phyloP scores from a whole-genome alignment of 768 basidiomycete genomes.

The Russula foetens region DNA sequence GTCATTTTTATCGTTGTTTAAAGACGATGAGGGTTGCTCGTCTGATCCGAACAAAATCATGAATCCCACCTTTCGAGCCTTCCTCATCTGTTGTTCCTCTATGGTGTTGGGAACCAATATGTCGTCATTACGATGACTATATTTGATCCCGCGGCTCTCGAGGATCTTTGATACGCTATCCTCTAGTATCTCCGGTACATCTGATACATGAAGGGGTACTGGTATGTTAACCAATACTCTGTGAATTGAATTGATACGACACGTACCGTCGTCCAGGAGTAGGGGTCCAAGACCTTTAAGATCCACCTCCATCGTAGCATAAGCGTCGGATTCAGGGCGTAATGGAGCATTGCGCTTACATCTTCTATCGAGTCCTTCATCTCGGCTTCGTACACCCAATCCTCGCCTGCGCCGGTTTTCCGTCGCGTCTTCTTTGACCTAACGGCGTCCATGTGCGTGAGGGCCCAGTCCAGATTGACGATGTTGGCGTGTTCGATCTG shows the following conservation, averaged over 20 bases:
- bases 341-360: background rate
- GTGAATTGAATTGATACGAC: background rate
- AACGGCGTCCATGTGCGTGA: constrained; percentile 52
- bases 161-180: constrained; percentile 48
- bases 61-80: constrained; percentile 39
- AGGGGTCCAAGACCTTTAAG: constrained; percentile 52
- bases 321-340: background rate
- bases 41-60: background rate
- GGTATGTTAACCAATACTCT: constrained; percentile 24
- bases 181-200: constrained; percentile 35
- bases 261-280: constrained; percentile 28
- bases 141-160: constrained; percentile 53
- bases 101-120: constrained; percentile 60
- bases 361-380: constrained; percentile 35
- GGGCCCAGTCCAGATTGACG: constrained; percentile 72
- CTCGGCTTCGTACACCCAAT: constrained; percentile 40
- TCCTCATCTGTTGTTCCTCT: constrained; percentile 54
- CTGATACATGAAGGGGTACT: background rate
- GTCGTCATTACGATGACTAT: constrained; percentile 69
- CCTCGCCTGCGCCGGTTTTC: constrained; percentile 23
- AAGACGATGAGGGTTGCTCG: background rate
- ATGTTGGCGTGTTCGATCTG: constrained; percentile 76
- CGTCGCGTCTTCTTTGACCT: constrained; percentile 25
- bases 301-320: constrained; percentile 28
- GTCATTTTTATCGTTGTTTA: background rate